phyloP scores from a whole-genome alignment of 75 land plant genomes.

The Sequoia sempervirens region DNA sequence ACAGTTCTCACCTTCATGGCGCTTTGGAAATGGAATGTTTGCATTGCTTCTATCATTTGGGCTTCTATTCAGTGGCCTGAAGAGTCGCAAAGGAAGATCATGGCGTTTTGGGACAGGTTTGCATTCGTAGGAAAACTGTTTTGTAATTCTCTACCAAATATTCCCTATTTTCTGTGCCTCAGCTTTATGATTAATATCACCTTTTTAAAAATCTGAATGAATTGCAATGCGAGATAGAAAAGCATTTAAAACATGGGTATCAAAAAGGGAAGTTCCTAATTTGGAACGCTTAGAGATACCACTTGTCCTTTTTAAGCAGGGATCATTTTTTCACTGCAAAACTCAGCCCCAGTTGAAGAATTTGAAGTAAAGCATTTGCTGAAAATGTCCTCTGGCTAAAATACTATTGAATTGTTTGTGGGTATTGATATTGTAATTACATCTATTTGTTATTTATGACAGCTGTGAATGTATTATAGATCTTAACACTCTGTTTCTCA shows the following conservation, averaged over 20 bases:
- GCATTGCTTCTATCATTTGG: slow-evolving; percentile 63
- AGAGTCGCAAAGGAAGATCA: slow-evolving; percentile 56
- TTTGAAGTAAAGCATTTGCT: too few relatives aligned
- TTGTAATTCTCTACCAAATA: not conserved
- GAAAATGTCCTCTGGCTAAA: not conserved
- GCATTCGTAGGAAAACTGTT: not conserved
- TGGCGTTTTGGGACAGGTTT: slow-evolving; percentile 70
- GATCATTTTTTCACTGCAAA: not conserved
- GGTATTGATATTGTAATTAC: not conserved
- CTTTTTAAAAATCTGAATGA: not conserved
- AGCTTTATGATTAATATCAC: not conserved
- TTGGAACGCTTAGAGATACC: not conserved
- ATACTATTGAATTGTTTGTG: not conserved
- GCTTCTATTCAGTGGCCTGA: slow-evolving; percentile 47
- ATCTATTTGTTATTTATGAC: not conserved
- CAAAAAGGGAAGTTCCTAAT: not conserved
- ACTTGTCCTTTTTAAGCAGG: not conserved
- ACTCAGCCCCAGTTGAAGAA: not conserved
- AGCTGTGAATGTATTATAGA: not conserved
- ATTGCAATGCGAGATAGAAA: not conserved
- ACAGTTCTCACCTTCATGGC: slow-evolving; percentile 43
- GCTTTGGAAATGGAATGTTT: slow-evolving; percentile 73
- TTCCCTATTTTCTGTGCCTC: not conserved
- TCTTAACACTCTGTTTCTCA: not conserved
- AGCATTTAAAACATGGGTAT: not conserved